phyloP scores from a whole-genome alignment of 78 protist genomes.

The Dictyostelium capitatum region DNA sequence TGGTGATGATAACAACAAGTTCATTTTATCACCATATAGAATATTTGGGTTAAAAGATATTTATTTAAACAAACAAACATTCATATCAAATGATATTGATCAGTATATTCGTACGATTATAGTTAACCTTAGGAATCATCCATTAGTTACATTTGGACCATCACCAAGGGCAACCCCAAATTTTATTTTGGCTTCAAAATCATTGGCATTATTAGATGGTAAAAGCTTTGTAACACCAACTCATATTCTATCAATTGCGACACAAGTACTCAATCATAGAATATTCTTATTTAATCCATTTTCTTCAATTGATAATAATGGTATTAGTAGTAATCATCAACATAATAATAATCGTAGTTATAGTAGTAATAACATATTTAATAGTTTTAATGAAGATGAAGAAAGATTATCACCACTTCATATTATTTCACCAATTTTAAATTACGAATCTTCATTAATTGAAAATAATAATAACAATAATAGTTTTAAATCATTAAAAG shows the following conservation, averaged over 20 bases:
- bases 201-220: conserved; percentile 28
- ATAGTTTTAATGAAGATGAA: background rate
- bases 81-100: conserved; percentile 66
- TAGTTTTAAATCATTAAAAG: conserved; percentile 8
- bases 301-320: conserved; percentile 11
- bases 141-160: conserved; percentile 69
- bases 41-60: conserved; percentile 1
- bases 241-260: conserved; percentile 40
- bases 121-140: conserved; percentile 63
- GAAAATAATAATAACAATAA: background rate
- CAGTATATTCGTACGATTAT: conserved; percentile 67
- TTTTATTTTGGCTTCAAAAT: conserved; percentile 17
- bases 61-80: conserved; percentile 15
- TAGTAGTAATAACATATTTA: background rate
- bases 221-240: conserved; percentile 73
- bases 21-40: conserved; percentile 39
- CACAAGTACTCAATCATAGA: conserved; percentile 57
- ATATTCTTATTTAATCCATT: conserved; percentile 71
- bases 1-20: background rate
- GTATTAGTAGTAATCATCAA: background rate
- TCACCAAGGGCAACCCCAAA: conserved; percentile 81
- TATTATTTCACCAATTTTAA: conserved; percentile 5
- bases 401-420: background rate
- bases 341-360: background rate
- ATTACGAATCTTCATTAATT: background rate